Evolutionary conservation across 345 rosid genomes (phyloP), one percentile per base, ranked within the genome.

Genomic region (Litchi chinensis): DNA sequence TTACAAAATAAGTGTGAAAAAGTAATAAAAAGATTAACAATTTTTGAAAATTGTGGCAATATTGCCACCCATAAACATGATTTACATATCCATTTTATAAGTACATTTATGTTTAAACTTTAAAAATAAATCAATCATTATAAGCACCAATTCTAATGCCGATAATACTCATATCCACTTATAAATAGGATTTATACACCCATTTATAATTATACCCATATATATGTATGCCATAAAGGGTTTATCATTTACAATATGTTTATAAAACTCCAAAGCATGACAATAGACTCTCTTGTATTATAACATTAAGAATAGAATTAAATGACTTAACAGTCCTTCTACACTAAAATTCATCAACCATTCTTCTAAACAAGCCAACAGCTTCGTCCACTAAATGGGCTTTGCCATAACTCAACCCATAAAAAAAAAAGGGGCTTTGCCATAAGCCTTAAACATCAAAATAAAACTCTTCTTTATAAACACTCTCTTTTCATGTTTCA

Each of bases 271-370:
- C 75, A 96, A 81, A 18, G 92, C 97, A 1, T 83, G 92, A 67
- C 57, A 56, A 73, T 85, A 88, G 82, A 71, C 93, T 90, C 26
- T 85, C 93, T 28, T 86, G 89, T 76, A 89, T 77, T 79, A 93
- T 84, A 56, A 94, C 89, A 75, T 94, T 92, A 56, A 96, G 86
- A 52, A 93, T 97, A 8, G 95, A 93, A 87, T 96, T 96, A 84
- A 96, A 94, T 1, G 98, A 94, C 83, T 81, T 90, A 16, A 94
- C 92, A 1, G 84, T 90, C 21, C 93, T 89, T 84, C 81, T 94
- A 82, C 99, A 96, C 1, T 65, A 89, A 81, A 91, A 93, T 65
- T 90, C 97, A 62, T 59, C 59, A 2, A 79, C 86, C 94, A 94
- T 89, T 59, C 83, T 85, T 73, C 87, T 76, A 85, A 96, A 96